These are phyloP conservation scores for Syzygium grande DNA, from an alignment of 345 rosid species.

Conservation along the genomic window DNA sequence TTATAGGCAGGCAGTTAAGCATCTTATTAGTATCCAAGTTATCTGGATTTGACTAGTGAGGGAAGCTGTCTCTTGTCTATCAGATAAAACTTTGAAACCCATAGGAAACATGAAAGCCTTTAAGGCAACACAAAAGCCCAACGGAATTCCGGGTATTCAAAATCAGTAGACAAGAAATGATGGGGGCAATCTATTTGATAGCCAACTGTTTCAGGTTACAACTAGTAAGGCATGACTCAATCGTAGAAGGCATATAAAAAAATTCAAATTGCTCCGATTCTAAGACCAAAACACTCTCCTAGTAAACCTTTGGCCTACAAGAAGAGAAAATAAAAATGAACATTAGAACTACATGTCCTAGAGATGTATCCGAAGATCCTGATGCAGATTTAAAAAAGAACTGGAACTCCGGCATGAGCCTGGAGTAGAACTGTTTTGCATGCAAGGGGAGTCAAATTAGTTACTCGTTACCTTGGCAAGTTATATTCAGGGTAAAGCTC, in stretches of 20 bases:
- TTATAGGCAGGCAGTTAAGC: background rate
- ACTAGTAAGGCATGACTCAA: background rate
- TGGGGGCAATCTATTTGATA: background rate
- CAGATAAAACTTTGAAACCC: background rate
- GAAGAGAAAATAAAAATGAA: background rate
- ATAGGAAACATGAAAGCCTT: background rate
- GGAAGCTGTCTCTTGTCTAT: background rate
- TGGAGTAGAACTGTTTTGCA: background rate
- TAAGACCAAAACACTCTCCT: background rate
- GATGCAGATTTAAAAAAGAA: background rate
- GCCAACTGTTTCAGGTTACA: background rate
- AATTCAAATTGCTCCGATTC: background rate
- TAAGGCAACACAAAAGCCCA: background rate
- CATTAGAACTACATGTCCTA: background rate
- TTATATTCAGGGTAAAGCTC: conserved; percentile 86
- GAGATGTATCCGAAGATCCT: background rate
- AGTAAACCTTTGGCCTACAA: background rate
- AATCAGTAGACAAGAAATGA: background rate
- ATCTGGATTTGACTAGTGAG: background rate
- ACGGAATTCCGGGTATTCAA: background rate
- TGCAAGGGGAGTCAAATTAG: background rate
- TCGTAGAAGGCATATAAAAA: background rate
- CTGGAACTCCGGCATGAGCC: background rate
- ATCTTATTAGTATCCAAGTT: background rate
- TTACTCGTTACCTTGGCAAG: conserved; percentile 47